phyloP scores from a whole-genome alignment of 768 basidiomycete species.

The Amanita thiersii region DNA sequence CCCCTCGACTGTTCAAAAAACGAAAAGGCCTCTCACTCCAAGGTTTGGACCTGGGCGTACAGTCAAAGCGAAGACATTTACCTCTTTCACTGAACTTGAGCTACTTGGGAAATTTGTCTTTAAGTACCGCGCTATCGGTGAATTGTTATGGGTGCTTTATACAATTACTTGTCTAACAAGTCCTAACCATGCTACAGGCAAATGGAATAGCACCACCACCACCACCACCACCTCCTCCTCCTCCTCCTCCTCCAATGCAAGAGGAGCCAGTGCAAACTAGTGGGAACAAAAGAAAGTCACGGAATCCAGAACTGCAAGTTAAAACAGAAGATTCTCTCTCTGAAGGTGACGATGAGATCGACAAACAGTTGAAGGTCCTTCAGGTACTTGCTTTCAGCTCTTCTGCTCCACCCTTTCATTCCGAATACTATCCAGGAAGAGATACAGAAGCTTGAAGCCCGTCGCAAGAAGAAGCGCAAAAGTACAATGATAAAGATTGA shows the following conservation, averaged over 20 bases:
- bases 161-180: background rate
- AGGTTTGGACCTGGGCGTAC: background rate
- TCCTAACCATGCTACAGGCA: constrained; percentile 14
- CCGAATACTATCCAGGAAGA: background rate
- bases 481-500: background rate
- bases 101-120: constrained; percentile 15
- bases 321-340: background rate
- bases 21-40: no score
- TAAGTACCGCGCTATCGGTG: constrained; percentile 17
- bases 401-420: background rate
- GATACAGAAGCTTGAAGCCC: background rate
- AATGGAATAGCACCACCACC: constrained; percentile 11
- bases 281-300: background rate
- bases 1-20: no score
- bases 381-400: constrained; percentile 1
- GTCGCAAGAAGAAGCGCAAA: constrained; percentile 2
- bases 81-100: background rate
- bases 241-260: no score
- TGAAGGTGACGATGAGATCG: constrained; percentile 3
- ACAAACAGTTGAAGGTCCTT: background rate
- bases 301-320: background rate
- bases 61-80: background rate
- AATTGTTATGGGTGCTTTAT: background rate
- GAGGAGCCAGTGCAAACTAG: background rate
- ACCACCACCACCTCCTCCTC: no score